Percentiles rank a stretch among this genome's conserved stretches.
Conservation (phyloP, 371 early-diverging fungal genomes). For the Nosema bombycis region DNA sequence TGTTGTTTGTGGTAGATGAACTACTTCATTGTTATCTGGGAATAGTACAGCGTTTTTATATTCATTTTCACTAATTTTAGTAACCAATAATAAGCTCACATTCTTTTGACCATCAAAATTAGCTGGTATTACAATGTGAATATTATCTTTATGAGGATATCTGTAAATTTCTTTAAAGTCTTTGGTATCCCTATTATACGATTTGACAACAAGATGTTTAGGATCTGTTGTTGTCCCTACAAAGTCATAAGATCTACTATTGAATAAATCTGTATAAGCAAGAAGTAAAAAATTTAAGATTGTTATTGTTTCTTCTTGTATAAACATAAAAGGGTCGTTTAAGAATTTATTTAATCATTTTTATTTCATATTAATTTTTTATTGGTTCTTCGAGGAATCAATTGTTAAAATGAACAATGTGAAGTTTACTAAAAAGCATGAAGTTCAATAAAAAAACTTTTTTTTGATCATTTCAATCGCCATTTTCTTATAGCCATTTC, state of each 20-base stretch:
- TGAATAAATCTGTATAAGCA: constrained; percentile 38
- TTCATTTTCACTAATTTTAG: constrained; percentile 2
- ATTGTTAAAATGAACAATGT: background rate
- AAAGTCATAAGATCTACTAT: constrained; percentile 36
- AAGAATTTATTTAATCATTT: background rate
- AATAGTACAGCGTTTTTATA: constrained; percentile 25
- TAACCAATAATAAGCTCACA: constrained; percentile 20
- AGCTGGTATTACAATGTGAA: constrained; percentile 24
- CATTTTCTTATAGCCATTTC: constrained; percentile 25
- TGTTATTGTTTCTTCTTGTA: background rate
- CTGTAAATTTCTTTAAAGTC: constrained; percentile 23
- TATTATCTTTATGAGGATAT: constrained; percentile 17
- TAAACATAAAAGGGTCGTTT: background rate
- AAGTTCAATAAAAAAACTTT: background rate
- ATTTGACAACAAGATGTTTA: constrained; percentile 20
- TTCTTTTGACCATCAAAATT: constrained; percentile 23
- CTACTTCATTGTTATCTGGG: background rate
- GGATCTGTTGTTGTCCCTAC: constrained; percentile 23
- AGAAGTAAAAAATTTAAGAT: constrained; percentile 32
- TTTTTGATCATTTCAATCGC: constrained; percentile 2
- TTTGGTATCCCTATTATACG: constrained; percentile 24
- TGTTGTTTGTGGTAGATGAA: background rate
- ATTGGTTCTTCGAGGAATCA: background rate
- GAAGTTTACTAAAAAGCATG: background rate
- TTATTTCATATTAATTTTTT: background rate